Evolutionary conservation across 2,329 filamentous ascomycete species (phyloP), one percentile per base, ranked within the genome.

Genomic region (Blastomyces emzantsi): DNA sequence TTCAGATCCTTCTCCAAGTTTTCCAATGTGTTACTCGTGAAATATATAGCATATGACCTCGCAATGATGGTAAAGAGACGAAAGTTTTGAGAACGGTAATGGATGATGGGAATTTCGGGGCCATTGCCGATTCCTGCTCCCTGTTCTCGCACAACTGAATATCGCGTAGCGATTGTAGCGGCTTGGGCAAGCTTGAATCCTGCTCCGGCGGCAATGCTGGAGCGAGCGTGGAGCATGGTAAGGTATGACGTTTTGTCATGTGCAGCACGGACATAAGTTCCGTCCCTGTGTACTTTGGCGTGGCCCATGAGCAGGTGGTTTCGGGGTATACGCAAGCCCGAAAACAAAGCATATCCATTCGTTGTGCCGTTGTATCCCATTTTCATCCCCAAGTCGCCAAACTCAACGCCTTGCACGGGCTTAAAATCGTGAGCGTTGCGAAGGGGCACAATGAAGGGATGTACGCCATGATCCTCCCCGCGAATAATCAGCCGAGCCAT

Each of bases 311-410:
- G 64, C 66, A 76, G 69, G 51, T 73, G 69, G 30, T 64, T 67
- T 47, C 73, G 66, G 3, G 74, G 74, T 49, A 76, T 71, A 17
- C 72, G 68, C n/a, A 75, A 68, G 33, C 72, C 62, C 36, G 71
- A 60, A 60, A 76, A 75, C 45, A 66, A 66, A 13, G 73, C 68
- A 58, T 72, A 74, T 45, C 74, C 74, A 62, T 75, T 76, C 56
- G 75, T 73, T 5, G 68, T 69, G 41, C 60, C 62, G 57, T 70
- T 71, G 62, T 70, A 70, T 17, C 63, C 65, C 64, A 69, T 67
- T 61, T 71, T 65, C 64, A 61, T 62, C 30, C 72, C 71, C 57
- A 73, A 62, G 28, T 74, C 72, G 58, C 71, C 70, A 15, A 72
- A 63, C 51, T 72, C 69, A 64, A 72, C 66, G 11, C 70, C 70